Base-by-base conservation (phyloP, 2,329 filamentous ascomycete genomes). In the Colletotrichum liriopes region DNA sequence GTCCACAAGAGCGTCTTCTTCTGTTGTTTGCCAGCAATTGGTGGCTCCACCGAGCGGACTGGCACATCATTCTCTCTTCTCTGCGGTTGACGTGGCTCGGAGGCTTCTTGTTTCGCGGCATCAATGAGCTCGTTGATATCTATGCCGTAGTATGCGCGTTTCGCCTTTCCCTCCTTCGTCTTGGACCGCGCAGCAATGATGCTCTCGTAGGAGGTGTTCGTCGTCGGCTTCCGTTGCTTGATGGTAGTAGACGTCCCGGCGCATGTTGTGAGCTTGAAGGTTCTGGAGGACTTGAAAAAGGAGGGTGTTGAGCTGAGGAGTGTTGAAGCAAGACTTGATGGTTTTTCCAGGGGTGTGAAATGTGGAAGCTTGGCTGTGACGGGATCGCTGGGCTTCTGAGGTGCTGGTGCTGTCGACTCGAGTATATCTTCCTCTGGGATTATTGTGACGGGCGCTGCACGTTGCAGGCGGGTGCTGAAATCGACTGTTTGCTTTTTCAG, bases 101-200 rank as follows among this genome's bases (percentile, higher is more conserved):
- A 83, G 12, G 88, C 82, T 73, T 94, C 90, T 26, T 88, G 88
- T 65, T 89, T 85, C 3, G 93, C 93, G 20, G 92, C 88, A 68
- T 93, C 92, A 69, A 98, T 88, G 49, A 99, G 84, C 67, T 91
- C 87, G 81, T 98, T 95, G 43, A 99, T 96, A 58, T 98, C 93
- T 75, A 99, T 93, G 12, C 96, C 96, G 80, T 98, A 99, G 82
- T 95, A 98, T 76, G 92, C 92, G 76, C 90, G 90, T 77, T 90
- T 90, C 2, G 93, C 93, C 71, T 91, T 87, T 2, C 93, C 92
- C 68, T 92, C 89, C 74, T 90, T 91, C 0, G 88, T 91, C 67
- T 84, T 89, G 6, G 93, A 94, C 61, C 93, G 86, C 14, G 90
- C 88, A 29, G 92, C 92, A 3, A 93, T 89, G 76, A 94, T 87